Base-by-base conservation (phyloP, 148 eudicot genomes). In the Fagopyrum homotropicum region DNA sequence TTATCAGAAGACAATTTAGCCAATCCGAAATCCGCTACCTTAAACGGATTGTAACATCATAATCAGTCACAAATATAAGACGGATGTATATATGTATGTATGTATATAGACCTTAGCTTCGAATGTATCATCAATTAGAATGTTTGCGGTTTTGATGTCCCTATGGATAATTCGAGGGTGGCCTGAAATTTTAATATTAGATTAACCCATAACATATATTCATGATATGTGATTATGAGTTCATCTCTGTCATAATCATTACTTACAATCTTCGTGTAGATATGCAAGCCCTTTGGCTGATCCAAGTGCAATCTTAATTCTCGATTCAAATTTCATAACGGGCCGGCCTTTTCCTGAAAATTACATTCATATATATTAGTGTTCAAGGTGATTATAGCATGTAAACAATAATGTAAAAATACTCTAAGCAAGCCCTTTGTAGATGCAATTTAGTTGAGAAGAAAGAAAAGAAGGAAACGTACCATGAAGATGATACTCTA, bases 11-110 rank as follows among this genome's bases (percentile, higher is more conserved):
- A 89, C 70, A 91, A 86, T 75, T 91, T 91, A 74, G 98, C 98
- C 79, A 93, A 72, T 51, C 98, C 98, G 75, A 93, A 93, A 83
- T 93, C 98, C 15, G 98, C 92, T 64, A 93, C 98, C 98, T 93
- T 63, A 75, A 61, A 30, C 22, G 48, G 51, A 35, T 9, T 6
- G 29, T 51, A 60, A 68, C 19, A 6, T 12, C 19, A 35, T 40
- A 66, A 6, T 72, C 8, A 17, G 74, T 29, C 11, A 48, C 7
- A 60, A n/a, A 10, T 3, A 45, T 35, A 73, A 44, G 19, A 51
- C 26, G 26, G 26, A 22, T 22, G 26, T 22, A 44, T 40, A 54
- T 15, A 7, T 4, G 14, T n/a, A 16, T 22, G 26, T 11, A 44
- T 70, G 73, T n/a, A 70, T 9, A 35, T 64, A 14, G 0, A 92